These are phyloP conservation scores for Syzygium jambos DNA, from an alignment of 345 rosid genomes.

Conservation along the genomic window DNA sequence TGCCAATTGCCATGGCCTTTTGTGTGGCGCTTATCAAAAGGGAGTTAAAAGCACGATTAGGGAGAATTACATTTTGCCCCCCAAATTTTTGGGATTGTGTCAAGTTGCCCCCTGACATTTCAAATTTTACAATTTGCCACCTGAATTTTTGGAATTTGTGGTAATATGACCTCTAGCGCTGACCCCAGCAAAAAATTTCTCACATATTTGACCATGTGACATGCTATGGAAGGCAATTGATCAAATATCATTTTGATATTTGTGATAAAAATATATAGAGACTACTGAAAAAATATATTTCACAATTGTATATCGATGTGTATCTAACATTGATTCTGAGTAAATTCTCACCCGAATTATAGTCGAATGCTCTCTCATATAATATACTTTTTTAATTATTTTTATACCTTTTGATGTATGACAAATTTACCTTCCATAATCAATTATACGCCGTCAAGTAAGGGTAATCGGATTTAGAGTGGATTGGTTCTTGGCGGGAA, in stretches of 20 bases:
- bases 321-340: background rate
- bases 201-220: background rate
- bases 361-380: background rate
- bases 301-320: background rate
- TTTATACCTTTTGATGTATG: background rate
- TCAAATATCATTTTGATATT: background rate
- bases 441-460: fast-evolving
- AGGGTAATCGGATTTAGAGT: fast-evolving
- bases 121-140: background rate
- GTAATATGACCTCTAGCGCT: background rate
- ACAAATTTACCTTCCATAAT: background rate
- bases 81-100: background rate
- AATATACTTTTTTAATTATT: background rate
- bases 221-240: background rate
- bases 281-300: background rate
- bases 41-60: too few relatives aligned
- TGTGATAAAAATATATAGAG: background rate
- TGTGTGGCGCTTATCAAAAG: too few relatives aligned
- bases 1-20: background rate
- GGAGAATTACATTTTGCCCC: background rate
- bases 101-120: background rate
- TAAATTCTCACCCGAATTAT: background rate
- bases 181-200: background rate
- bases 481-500: background rate
- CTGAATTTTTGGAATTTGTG: background rate